Percentiles rank a stretch among this genome's conserved stretches.
phyloP scores from a whole-genome alignment of 2,329 filamentous ascomycete species.

The Chaetomiaceae sp. region DNA sequence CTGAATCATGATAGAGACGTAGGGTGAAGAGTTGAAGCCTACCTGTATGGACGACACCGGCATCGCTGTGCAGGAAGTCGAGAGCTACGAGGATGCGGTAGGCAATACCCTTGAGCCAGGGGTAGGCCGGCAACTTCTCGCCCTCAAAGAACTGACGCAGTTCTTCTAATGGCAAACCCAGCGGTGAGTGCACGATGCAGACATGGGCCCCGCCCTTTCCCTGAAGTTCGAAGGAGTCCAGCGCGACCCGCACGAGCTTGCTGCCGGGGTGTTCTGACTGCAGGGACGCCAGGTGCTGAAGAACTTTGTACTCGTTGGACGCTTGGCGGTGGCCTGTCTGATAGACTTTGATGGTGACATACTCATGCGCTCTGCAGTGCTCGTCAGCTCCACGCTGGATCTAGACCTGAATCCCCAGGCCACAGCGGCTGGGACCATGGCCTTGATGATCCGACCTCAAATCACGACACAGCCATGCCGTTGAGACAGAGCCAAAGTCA shows the following conservation, averaged over 20 bases:
- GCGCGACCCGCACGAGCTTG: background rate
- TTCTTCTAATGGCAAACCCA: background rate
- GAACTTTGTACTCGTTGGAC: background rate
- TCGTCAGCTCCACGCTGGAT: background rate
- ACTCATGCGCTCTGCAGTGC: background rate
- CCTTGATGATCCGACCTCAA: background rate
- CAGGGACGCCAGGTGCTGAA: background rate
- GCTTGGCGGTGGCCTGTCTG: background rate
- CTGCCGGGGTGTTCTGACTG: background rate
- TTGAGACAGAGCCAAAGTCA: background rate
- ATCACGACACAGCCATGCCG: constrained; percentile 1
- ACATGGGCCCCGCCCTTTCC: background rate
- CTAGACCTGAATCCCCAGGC: no score
- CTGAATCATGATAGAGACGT: no score
- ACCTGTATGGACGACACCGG: background rate
- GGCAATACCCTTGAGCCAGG: background rate
- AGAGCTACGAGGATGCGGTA: background rate
- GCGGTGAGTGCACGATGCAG: background rate
- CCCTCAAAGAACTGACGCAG: background rate
- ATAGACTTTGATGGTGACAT: constrained; percentile 1
- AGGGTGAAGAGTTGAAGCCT: no score
- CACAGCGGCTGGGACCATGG: no score
- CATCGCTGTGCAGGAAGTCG: background rate
- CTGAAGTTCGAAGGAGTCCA: background rate
- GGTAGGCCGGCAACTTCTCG: background rate